Evolutionary conservation across 768 basidiomycete species (phyloP).

Genomic region (Pleurotus ostreatus): DNA sequence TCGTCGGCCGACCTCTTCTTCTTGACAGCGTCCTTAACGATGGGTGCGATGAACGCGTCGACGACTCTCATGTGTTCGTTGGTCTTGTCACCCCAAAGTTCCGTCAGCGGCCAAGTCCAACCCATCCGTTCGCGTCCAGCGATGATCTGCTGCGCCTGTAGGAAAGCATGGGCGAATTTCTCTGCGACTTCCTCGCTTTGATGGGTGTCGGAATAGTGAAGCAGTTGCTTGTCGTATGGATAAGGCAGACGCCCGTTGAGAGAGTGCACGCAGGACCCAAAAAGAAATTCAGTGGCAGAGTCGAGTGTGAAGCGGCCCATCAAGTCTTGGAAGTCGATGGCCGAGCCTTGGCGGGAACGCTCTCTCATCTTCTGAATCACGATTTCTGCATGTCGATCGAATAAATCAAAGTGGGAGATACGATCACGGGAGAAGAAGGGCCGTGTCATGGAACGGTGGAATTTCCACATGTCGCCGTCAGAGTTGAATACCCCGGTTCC

Average conservation of each 20-base stretch:
- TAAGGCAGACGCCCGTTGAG: constrained; percentile 50
- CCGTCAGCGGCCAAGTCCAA: constrained; percentile 51
- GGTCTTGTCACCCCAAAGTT: constrained; percentile 43
- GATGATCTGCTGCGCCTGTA: constrained; percentile 40
- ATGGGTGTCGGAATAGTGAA: constrained; percentile 8
- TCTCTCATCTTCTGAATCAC: constrained; percentile 41
- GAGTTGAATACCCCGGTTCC: constrained; percentile 70
- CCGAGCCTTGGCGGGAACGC: constrained; percentile 44
- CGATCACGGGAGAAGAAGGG: constrained; percentile 59
- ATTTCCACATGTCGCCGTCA: constrained; percentile 65
- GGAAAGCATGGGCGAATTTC: constrained; percentile 47
- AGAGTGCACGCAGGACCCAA: constrained; percentile 53
- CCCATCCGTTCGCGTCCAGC: constrained; percentile 39
- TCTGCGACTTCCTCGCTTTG: constrained; percentile 21
- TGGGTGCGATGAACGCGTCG: constrained; percentile 48
- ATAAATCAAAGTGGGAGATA: constrained; percentile 57
- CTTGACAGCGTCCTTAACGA: constrained; percentile 44
- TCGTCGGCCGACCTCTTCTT: constrained; percentile 21
- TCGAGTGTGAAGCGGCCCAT: constrained; percentile 65
- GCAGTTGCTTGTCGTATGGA: constrained; percentile 34
- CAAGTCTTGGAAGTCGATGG: constrained; percentile 62
- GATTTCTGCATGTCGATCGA: constrained; percentile 49
- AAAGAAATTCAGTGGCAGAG: constrained; percentile 63
- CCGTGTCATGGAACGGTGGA: constrained; percentile 59
- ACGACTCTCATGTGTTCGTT: constrained; percentile 47